Evolutionary conservation across 2,329 filamentous ascomycete species (phyloP).

Genomic region (Cladophialophora immunda): DNA sequence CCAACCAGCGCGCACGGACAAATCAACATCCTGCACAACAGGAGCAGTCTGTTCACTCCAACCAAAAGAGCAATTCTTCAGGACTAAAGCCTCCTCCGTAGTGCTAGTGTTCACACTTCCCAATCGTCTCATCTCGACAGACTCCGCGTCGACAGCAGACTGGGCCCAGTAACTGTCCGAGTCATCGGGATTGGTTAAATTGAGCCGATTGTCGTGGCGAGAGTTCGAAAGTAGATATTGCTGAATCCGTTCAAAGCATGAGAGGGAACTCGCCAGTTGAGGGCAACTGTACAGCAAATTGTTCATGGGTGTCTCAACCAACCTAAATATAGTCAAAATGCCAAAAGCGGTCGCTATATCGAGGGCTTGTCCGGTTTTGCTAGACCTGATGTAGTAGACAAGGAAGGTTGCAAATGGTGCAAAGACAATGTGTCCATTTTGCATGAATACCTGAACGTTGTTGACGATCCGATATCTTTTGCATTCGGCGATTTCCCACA

Average conservation of each 20-base stretch:
- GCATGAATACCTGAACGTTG: conserved; percentile 27
- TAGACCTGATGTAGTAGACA: conserved; percentile 30
- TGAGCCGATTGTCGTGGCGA: conserved; percentile 32
- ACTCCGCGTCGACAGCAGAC: not conserved
- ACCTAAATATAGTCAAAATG: conserved; percentile 34
- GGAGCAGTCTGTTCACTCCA: conserved; percentile 56
- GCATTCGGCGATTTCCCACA: conserved; percentile 53
- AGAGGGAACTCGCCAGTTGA: conserved; percentile 32
- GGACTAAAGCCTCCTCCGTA: conserved; percentile 19
- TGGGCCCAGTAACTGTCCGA: conserved; percentile 3
- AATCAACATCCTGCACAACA: conserved; percentile 40
- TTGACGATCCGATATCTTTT: conserved; percentile 49
- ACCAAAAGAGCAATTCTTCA: conserved; percentile 57
- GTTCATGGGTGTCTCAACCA: conserved; percentile 25
- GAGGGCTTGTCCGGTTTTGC: conserved; percentile 20
- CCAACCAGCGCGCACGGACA: conserved; percentile 30
- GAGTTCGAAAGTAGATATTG: conserved; percentile 32
- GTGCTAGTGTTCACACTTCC: not conserved
- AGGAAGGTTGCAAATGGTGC: conserved; percentile 37
- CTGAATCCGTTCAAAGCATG: conserved; percentile 38
- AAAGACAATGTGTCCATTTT: conserved; percentile 30
- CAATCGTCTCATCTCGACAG: conserved; percentile 25
- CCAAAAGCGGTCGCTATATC: conserved; percentile 31
- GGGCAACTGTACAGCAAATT: conserved; percentile 23
- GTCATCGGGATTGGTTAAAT: conserved; percentile 10